Evolutionary conservation across 352 stramenopile species (phyloP), one percentile per base, ranked within the genome.

Genomic region (Pythium grandisporangium): DNA sequence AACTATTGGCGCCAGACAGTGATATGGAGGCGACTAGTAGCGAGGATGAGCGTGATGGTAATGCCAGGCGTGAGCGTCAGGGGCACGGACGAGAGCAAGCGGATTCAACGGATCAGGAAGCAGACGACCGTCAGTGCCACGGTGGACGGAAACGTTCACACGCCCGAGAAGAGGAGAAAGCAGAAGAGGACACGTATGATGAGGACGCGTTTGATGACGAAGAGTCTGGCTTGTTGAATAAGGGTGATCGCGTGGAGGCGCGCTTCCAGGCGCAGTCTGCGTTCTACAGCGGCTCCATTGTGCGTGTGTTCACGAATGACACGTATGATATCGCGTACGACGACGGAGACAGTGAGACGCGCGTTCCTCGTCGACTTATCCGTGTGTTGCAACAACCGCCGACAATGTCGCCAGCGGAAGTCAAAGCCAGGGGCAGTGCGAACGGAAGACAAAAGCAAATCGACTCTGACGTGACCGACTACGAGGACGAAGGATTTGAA

Each of bases 261-360:
- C 66, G 76, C 4, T 91, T 86, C 37, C 53, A 77, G 16, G 73
- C 69, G 2, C 60, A 75, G 19, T 34, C 46, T 5, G 21, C 50
- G 14, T 89, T 60, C 37, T 92, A 69, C 38, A 39, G 42, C 1
- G 73, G 75, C 3, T 66, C 40, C 22, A 70, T 92, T 37, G 51
- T 58, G 22, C 64, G 59, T 5, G 66, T 79, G 22, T 55, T 73
- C 35, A 42, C 56, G n/a, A 70, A 89, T 21, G 62, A 65, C 11
- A 55, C 58, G 21, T 81, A 53, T 32, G 73, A 88, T 53, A 60
- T 92, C 27, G 43, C 50, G 7, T 92, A 88, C 56, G 71, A 87
- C 45, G 75, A 92, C 41, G 73, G 75, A 12, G 72, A 91, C 40
- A 48, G 75, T 14, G 75, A 91, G 47, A 52, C 54, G 11, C 68